Conservation (phyloP, 2,329 filamentous ascomycete genomes). For the Metarhizium brunneum region DNA sequence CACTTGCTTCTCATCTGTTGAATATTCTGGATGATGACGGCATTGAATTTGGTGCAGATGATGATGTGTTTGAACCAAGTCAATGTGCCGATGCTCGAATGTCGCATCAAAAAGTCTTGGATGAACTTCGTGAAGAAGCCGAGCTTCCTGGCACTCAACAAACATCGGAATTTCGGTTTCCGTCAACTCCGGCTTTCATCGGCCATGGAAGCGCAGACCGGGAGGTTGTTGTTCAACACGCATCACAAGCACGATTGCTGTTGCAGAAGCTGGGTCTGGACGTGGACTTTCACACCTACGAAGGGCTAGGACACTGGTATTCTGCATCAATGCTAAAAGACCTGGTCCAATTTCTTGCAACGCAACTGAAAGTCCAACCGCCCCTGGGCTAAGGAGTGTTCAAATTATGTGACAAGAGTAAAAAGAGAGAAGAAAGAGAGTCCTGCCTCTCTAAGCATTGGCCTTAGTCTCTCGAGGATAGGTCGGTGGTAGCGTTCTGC, state of each 20-base stretch:
- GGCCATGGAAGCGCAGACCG: conserved; percentile 34
- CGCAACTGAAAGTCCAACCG: neutral
- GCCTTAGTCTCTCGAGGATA: too few species aligned
- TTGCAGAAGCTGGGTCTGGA: conserved; percentile 25
- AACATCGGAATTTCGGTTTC: conserved; percentile 6
- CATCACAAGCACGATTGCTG: conserved; percentile 21
- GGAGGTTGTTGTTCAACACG: conserved; percentile 28
- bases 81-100: conserved; percentile 5
- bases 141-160: conserved; percentile 11
- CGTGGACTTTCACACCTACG: conserved; percentile 28
- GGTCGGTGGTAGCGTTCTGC: too few species aligned
- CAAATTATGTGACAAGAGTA: too few species aligned
- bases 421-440: neutral
- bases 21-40: conserved; percentile 6
- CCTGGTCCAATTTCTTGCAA: conserved; percentile 22
- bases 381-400: neutral
- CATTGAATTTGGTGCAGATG: conserved; percentile 6
- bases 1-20: conserved; percentile 25
- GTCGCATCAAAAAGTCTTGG: conserved; percentile 12
- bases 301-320: conserved; percentile 35
- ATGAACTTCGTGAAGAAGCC: conserved; percentile 18
- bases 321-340: conserved; percentile 29
- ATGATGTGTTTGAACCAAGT: conserved; percentile 12
- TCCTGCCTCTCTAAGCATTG: neutral
- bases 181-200: conserved; percentile 32